Evolutionary conservation across 768 basidiomycete species (phyloP).

Genomic region (Lentinula boryana): DNA sequence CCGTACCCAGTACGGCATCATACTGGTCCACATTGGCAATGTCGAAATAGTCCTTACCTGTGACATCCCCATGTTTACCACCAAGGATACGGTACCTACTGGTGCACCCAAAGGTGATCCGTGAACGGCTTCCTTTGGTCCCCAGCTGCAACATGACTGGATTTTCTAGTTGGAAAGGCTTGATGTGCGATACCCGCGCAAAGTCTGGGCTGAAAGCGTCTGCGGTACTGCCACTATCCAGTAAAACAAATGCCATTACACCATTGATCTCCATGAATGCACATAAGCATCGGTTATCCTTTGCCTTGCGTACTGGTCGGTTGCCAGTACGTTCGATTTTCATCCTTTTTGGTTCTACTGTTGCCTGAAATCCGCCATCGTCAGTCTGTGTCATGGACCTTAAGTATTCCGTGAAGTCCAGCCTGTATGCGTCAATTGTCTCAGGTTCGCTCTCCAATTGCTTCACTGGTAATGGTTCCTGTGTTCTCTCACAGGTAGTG

Average conservation of each 20-base stretch:
- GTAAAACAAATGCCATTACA: not conserved
- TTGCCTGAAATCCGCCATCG: not conserved
- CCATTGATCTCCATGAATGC: constrained; percentile 1
- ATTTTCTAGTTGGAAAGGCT: constrained; percentile 7
- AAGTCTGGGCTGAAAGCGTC: constrained; percentile 15
- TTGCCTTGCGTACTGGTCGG: not conserved
- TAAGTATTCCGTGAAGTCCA: not conserved
- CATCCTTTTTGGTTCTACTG: not conserved
- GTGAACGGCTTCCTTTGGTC: constrained; percentile 11
- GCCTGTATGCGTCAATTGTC: no score
- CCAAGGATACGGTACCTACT: not conserved
- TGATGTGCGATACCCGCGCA: constrained; percentile 7
- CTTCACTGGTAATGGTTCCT: not conserved
- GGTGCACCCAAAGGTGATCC: constrained; percentile 11
- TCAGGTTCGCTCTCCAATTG: no score
- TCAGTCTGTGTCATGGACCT: not conserved
- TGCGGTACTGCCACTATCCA: constrained; percentile 12
- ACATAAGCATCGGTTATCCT: not conserved
- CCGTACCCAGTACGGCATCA: constrained; percentile 18
- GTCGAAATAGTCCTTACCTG: constrained; percentile 14
- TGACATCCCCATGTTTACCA: not conserved
- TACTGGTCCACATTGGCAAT: constrained; percentile 20
- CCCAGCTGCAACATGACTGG: constrained; percentile 15
- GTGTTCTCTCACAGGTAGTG: no score
- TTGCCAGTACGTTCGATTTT: not conserved